These are phyloP conservation scores for Candida sp. DNA, from an alignment of 1,139 yeast genomes.

Conservation along the genomic window DNA sequence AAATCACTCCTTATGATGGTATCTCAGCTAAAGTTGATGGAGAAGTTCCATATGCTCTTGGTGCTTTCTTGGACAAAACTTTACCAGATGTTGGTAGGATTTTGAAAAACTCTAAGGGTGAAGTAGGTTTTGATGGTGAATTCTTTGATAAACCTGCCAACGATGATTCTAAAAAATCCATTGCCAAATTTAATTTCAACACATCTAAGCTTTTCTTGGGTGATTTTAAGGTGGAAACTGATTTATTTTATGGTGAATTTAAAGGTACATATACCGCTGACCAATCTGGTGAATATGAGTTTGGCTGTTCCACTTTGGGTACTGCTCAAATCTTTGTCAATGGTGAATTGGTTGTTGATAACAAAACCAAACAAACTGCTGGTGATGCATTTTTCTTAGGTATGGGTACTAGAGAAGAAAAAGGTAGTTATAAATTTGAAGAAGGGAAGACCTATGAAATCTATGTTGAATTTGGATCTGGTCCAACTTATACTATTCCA, in stretches of 20 bases:
- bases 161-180: conserved; percentile 23
- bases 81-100: conserved; percentile 25
- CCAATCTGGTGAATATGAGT: conserved; percentile 44
- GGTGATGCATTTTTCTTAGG: conserved; percentile 48
- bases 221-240: conserved; percentile 39
- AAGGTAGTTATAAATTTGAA: conserved; percentile 27
- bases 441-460: conserved; percentile 40
- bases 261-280: conserved; percentile 43
- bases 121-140: conserved; percentile 33
- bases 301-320: conserved; percentile 51
- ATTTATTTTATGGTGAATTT: conserved; percentile 38
- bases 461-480: conserved; percentile 48
- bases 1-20: conserved; percentile 31
- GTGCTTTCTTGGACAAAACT: conserved; percentile 27
- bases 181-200: conserved; percentile 31
- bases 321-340: conserved; percentile 52
- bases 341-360: conserved; percentile 52
- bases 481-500: conserved; percentile 31
- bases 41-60: conserved; percentile 22
- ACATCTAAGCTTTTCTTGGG: conserved; percentile 41
- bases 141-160: conserved; percentile 33
- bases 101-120: conserved; percentile 25
- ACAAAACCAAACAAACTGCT: conserved; percentile 46
- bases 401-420: conserved; percentile 48
- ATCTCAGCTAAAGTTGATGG: conserved; percentile 22